Base-by-base conservation (phyloP, 2,329 filamentous ascomycete genomes). In the Pestalotiopsis fici region DNA sequence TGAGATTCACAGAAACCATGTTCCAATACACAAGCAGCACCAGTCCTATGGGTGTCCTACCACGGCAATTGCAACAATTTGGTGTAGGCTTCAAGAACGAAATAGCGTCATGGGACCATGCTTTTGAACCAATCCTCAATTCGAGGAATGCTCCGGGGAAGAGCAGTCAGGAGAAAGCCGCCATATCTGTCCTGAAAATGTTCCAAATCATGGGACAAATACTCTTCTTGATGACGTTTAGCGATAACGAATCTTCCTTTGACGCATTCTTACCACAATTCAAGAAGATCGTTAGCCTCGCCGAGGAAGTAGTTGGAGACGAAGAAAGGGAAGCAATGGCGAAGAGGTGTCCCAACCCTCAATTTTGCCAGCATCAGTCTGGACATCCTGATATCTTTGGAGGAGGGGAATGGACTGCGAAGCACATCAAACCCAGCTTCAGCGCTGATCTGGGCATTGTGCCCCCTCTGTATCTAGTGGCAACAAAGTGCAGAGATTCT, bases 391-490 rank as follows among this genome's bases (percentile, higher is more conserved):
- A 79, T 64, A 78, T 77, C 65, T 83, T 82, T 68, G 79, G 78
- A 11, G 79, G 81, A 9, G 79, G 82, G 56, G 79, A 80, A 37
- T 84, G 83, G 67, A 80, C 80, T 6, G 79, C 85, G 0, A 77
- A 76, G 37, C 86, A 88, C 70, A 85, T 89, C 73, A 88, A 87
- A 74, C 85, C 87, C 1, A 87, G 85, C 71, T 92, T 92, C 75
- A 88, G 87, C 56, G 85, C 89, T 27, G 88, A 91, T 63, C 77
- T 90, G 12, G 90, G 89, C 21, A 87, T 92, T 65, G 83, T 92
- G 4, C 86, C 89, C 3, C 88, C 89, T 0, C 82, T 92, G 1
- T 91, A 88, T 70, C 84, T 91, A 4, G 86, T 89, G n/a, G 89
- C 87, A 6, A 90, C 87, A 6, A 91, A 90, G 73, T 92, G 89